Conservation (phyloP, 805 yeast genomes). For the Candida xiaguanensis region DNA sequence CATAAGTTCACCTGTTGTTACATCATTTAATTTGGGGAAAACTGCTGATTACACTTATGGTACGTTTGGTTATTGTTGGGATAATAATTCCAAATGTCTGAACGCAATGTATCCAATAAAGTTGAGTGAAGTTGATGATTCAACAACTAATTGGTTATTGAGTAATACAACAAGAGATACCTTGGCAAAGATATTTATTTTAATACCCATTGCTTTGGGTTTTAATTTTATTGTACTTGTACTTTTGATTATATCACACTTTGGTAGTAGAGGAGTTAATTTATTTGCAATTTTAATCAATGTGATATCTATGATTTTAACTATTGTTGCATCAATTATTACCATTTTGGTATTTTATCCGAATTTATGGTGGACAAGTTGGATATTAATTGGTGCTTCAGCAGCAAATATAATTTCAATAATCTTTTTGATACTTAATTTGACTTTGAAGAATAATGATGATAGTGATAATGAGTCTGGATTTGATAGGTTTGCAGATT, state of each 20-base stretch:
- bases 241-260: constrained; percentile 22
- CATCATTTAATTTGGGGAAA: constrained; percentile 46
- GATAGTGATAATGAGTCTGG: constrained; percentile 12
- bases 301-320: constrained; percentile 48
- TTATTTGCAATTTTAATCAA: constrained; percentile 44
- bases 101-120: constrained; percentile 44
- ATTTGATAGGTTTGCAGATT: constrained; percentile 6
- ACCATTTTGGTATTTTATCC: constrained; percentile 61
- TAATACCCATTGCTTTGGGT: constrained; percentile 67
- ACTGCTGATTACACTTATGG: constrained; percentile 52
- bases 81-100: constrained; percentile 32
- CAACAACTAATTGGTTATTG: constrained; percentile 47
- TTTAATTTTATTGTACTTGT: constrained; percentile 42
- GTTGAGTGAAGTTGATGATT: constrained; percentile 26
- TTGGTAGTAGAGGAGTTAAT: constrained; percentile 18
- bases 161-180: constrained; percentile 42
- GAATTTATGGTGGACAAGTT: constrained; percentile 63
- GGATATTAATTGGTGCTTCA: constrained; percentile 69
- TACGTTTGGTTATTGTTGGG: constrained; percentile 60
- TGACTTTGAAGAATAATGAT: constrained; percentile 18
- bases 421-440: constrained; percentile 41
- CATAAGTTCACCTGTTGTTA: constrained; percentile 58
- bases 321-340: constrained; percentile 54
- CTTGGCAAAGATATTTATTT: constrained; percentile 52
- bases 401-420: constrained; percentile 50